phyloP scores from a whole-genome alignment of 345 rosid species.

The Lepidium sativum region DNA sequence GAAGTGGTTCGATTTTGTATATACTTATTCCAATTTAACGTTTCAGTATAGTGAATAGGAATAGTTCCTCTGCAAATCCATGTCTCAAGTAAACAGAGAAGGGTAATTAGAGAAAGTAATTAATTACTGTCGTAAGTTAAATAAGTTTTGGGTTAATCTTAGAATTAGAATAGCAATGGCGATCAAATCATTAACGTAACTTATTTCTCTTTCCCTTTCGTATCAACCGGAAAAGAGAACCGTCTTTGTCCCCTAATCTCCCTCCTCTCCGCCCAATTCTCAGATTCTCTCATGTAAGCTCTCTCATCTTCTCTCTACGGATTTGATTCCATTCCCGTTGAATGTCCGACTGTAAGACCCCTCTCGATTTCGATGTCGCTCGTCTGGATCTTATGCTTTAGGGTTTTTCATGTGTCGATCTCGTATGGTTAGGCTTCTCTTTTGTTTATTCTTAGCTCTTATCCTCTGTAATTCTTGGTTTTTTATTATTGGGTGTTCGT shows the following conservation, averaged over 20 bases:
- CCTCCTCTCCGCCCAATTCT: neutral
- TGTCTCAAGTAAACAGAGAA: neutral
- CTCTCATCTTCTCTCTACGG: neutral
- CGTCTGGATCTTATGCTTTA: neutral
- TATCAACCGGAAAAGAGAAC: neutral
- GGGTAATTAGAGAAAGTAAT: neutral
- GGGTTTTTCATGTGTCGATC: neutral
- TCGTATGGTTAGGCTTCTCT: neutral
- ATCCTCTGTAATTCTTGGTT: neutral
- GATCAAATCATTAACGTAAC: neutral
- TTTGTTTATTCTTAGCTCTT: neutral
- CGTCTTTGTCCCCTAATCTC: neutral
- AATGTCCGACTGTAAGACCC: neutral
- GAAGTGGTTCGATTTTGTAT: neutral
- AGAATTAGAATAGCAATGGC: neutral
- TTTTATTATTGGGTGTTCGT: neutral
- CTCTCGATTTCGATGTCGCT: neutral
- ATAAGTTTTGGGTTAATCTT: neutral
- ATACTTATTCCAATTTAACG: neutral
- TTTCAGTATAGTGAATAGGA: neutral
- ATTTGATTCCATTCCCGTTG: neutral
- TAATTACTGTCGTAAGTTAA: neutral
- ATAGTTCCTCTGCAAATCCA: neutral
- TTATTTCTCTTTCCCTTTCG: neutral
- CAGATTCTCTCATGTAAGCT: slow-evolving; percentile 20